Percentiles rank a stretch among this genome's conserved stretches.
phyloP scores from a whole-genome alignment of 2,329 filamentous ascomycete species.

The Zymoseptoria brevis region DNA sequence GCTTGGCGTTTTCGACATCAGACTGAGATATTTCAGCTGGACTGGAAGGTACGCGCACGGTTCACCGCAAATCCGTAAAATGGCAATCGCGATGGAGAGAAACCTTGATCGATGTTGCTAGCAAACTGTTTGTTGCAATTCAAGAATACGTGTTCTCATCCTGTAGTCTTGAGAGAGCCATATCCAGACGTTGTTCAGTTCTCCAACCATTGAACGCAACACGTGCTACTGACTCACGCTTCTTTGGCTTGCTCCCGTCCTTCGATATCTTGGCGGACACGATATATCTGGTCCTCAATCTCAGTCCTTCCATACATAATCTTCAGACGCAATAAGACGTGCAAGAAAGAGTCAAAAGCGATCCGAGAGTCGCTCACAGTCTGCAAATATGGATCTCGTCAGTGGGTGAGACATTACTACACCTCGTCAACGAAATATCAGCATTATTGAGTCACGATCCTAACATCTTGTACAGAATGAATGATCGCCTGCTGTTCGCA shows the following conservation, averaged over 20 bases:
- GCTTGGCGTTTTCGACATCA: neutral
- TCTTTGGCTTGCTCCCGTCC: neutral
- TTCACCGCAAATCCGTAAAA: neutral
- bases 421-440: slow-evolving; percentile 1
- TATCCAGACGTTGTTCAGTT: neutral
- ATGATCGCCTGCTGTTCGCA: slow-evolving; percentile 88
- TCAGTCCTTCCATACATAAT: neutral
- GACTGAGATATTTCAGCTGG: neutral
- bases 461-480: slow-evolving; percentile 55
- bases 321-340: neutral
- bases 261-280: neutral
- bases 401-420: slow-evolving; percentile 26
- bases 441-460: slow-evolving; percentile 4
- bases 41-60: neutral
- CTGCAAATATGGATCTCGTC: slow-evolving; percentile 28
- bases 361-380: neutral
- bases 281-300: neutral
- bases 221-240: neutral
- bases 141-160: neutral
- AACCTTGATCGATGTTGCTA: neutral
- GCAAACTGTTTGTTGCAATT: neutral
- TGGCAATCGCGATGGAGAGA: neutral
- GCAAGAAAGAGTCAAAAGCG: neutral
- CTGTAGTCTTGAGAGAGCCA: neutral
- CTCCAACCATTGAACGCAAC: neutral